These are phyloP conservation scores for Zygosaccharomyces sapae DNA, from an alignment of 1,139 yeast genomes.

Conservation along the genomic window DNA sequence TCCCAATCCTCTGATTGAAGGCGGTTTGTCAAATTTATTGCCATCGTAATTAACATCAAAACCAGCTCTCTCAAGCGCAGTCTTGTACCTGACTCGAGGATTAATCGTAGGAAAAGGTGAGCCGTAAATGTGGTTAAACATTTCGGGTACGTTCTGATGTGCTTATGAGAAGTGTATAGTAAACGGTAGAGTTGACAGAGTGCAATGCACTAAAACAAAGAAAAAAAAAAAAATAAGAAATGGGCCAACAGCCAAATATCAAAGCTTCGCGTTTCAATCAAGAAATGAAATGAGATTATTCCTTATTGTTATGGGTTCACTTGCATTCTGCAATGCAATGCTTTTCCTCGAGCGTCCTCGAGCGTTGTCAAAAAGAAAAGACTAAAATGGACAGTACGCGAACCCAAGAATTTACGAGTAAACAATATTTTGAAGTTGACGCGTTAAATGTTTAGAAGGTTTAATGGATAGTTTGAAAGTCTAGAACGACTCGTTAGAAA, in stretches of 20 bases:
- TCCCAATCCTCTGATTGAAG: neutral
- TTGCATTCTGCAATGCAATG: slow-evolving; percentile 5
- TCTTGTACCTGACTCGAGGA: slow-evolving; percentile 50
- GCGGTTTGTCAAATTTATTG: neutral
- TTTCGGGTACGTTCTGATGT: slow-evolving; percentile 3
- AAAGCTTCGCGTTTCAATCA: neutral
- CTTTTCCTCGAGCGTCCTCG: neutral
- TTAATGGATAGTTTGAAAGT: neutral
- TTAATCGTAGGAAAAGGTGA: slow-evolving; percentile 59
- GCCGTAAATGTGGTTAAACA: slow-evolving; percentile 29
- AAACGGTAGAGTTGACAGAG: neutral
- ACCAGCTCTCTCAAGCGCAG: slow-evolving; percentile 65
- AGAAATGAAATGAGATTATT: neutral
- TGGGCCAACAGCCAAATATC: neutral
- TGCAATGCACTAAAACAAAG: neutral
- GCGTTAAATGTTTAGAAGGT: no score
- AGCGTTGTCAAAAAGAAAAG: slow-evolving; percentile 1
- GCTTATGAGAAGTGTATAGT: neutral
- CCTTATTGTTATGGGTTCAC: neutral
- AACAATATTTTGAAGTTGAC: neutral
- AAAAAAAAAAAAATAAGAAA: neutral
- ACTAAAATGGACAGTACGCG: slow-evolving; percentile 7
- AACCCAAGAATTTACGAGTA: neutral
- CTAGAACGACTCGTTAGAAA: neutral
- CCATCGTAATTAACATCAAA: slow-evolving; percentile 44